phyloP scores from a whole-genome alignment of 495 filamentous ascomycete genomes.

The Aspergillus sparsus region DNA sequence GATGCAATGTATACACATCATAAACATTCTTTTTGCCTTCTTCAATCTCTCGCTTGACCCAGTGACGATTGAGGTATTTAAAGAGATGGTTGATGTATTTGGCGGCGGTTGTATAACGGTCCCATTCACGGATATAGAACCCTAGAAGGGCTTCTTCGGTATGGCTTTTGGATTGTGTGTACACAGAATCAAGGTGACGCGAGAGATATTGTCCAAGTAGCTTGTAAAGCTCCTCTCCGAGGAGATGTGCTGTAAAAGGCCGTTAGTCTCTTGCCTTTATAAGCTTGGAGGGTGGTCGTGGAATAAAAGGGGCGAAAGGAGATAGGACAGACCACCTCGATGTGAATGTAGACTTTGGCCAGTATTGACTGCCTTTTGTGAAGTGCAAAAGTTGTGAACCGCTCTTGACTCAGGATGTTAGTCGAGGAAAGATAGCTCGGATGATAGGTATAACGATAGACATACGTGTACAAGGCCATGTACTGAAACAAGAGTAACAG shows the following conservation, averaged over 20 bases:
- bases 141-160: conserved; percentile 84
- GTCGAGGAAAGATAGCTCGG: conserved; percentile 13
- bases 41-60: conserved; percentile 98
- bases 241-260: conserved; percentile 69
- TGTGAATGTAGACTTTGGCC: conserved; percentile 59
- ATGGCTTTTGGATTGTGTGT: conserved; percentile 69
- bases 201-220: conserved; percentile 82
- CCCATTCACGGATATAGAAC: conserved; percentile 98
- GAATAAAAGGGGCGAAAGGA: conserved; percentile 4
- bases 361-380: conserved; percentile 79
- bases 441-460: neutral
- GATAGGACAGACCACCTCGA: conserved; percentile 67
- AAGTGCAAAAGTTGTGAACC: conserved; percentile 99
- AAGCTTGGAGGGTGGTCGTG: conserved; percentile 1
- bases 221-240: conserved; percentile 95
- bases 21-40: conserved; percentile 98
- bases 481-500: conserved; percentile 57
- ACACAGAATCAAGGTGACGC: conserved; percentile 67
- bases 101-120: conserved; percentile 89
- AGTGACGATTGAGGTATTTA: conserved; percentile 95
- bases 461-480: conserved; percentile 96
- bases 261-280: conserved; percentile 18
- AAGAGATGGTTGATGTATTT: conserved; percentile 98
- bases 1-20: conserved; percentile 94
- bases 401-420: conserved; percentile 56